Evolutionary conservation across 75 land plant species (phyloP).

Genomic region (Adiantum capillusveneris): DNA sequence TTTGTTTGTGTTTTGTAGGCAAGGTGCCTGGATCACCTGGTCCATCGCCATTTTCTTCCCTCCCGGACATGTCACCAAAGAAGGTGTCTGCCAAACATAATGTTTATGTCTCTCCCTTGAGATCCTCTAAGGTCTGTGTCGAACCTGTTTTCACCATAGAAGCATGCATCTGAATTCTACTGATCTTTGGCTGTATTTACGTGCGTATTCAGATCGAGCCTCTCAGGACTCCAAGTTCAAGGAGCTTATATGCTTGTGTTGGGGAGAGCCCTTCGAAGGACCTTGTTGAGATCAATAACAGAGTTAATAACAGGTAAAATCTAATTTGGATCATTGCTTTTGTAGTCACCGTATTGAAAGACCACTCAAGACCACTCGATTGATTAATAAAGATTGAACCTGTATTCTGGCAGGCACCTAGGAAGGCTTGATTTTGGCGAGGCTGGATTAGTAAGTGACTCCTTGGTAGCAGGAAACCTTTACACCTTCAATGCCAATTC

Average conservation of each 20-base stretch:
- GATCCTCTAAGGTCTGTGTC: slow-evolving; percentile 70
- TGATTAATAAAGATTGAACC: background rate
- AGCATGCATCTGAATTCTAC: background rate
- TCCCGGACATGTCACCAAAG: slow-evolving; percentile 98
- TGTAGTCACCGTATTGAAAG: background rate
- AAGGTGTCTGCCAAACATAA: slow-evolving; percentile 89
- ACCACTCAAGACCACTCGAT: background rate
- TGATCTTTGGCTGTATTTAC: background rate
- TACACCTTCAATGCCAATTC: slow-evolving; percentile 1
- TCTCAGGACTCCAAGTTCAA: slow-evolving; percentile 66
- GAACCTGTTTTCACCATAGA: background rate
- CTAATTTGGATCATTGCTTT: background rate
- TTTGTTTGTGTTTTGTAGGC: slow-evolving; percentile 34
- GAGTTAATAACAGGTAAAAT: slow-evolving; percentile 47
- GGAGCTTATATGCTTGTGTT: slow-evolving; percentile 93
- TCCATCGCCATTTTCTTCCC: slow-evolving; percentile 58
- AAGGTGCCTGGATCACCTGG: slow-evolving; percentile 68
- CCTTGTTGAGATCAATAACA: slow-evolving; percentile 75
- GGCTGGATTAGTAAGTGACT: slow-evolving; percentile 42
- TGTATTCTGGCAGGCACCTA: slow-evolving; percentile 23
- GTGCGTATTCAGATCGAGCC: slow-evolving; percentile 61
- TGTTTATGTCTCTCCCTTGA: slow-evolving; percentile 92
- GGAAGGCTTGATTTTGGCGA: slow-evolving; percentile 53
- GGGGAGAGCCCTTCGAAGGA: slow-evolving; percentile 99
- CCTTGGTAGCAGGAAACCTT: slow-evolving; percentile 34